Evolutionary conservation across 306 rosid genomes (phyloP).

Genomic region (Canavalia ensiformis): DNA sequence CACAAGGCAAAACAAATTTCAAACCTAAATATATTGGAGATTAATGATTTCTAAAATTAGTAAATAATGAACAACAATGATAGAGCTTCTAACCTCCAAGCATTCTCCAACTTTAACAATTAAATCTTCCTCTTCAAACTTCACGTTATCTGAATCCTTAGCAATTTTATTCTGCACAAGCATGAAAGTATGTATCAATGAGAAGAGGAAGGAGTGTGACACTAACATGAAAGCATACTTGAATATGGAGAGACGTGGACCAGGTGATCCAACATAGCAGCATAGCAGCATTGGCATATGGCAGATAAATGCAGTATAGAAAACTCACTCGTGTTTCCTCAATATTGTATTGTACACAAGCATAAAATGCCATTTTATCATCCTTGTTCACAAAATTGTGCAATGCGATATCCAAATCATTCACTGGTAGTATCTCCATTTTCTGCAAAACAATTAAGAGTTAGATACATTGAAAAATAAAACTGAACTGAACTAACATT

Average conservation of each 20-base stretch:
- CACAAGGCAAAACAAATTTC: conserved; percentile 26
- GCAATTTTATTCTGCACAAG: conserved; percentile 75
- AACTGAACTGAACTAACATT: conserved; percentile 9
- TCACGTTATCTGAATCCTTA: conserved; percentile 68
- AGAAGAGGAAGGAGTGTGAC: conserved; percentile 30
- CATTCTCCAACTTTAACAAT: conserved; percentile 93
- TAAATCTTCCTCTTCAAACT: conserved; percentile 85
- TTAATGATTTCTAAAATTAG: conserved; percentile 20
- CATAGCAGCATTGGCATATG: conserved; percentile 14
- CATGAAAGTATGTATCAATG: conserved; percentile 47
- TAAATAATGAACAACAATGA: conserved; percentile 28
- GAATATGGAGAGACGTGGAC: conserved; percentile 43
- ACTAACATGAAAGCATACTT: conserved; percentile 7
- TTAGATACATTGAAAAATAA: conserved; percentile 37
- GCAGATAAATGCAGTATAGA: conserved; percentile 34
- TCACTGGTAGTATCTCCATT: conserved; percentile 99
- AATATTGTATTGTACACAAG: conserved; percentile 78
- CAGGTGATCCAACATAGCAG: conserved; percentile 33
- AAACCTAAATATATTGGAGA: conserved; percentile 30
- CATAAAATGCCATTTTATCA: conserved; percentile 90
- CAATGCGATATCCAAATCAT: conserved; percentile 92
- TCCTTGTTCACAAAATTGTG: conserved; percentile 94
- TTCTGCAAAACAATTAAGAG: conserved; percentile 65
- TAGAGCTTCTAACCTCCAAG: conserved; percentile 76
- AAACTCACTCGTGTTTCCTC: conserved; percentile 92